These are phyloP conservation scores for Cyberlindnera japonica DNA, from an alignment of 805 yeast species.

Conservation along the genomic window DNA sequence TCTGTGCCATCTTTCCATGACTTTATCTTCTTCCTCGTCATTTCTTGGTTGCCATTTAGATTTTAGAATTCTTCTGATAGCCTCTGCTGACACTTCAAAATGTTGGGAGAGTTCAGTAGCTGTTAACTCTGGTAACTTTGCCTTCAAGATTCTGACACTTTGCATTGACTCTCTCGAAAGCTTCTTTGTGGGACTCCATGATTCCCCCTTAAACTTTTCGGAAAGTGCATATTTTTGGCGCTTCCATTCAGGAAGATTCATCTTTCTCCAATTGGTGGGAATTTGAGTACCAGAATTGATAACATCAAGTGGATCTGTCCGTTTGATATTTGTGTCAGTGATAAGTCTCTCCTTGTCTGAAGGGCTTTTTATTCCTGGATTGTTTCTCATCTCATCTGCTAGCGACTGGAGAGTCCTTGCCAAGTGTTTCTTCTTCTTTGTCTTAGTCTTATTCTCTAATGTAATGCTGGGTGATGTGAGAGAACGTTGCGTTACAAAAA, in stretches of 20 bases:
- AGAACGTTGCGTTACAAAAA: conserved; percentile 1
- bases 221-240: conserved; percentile 60
- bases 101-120: conserved; percentile 56
- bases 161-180: conserved; percentile 68
- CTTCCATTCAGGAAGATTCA: conserved; percentile 60
- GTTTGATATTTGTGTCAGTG: conserved; percentile 1
- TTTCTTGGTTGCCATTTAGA: conserved; percentile 68
- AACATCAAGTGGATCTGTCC: conserved; percentile 5
- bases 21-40: conserved; percentile 45
- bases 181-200: conserved; percentile 66
- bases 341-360: neutral
- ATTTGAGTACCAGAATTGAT: conserved; percentile 7
- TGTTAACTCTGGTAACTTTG: conserved; percentile 54
- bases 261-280: conserved; percentile 46
- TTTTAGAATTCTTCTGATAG: conserved; percentile 72
- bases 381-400: neutral
- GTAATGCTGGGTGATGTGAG: conserved; percentile 3
- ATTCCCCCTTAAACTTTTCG: conserved; percentile 53
- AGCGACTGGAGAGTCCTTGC: conserved; percentile 5
- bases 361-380: neutral
- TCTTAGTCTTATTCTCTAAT: neutral
- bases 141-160: conserved; percentile 54
- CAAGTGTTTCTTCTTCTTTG: conserved; percentile 5
- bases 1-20: conserved; percentile 49
- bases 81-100: conserved; percentile 76